phyloP scores from a whole-genome alignment of 371 early-diverging fungal species.

The Rhizopus sp. region DNA sequence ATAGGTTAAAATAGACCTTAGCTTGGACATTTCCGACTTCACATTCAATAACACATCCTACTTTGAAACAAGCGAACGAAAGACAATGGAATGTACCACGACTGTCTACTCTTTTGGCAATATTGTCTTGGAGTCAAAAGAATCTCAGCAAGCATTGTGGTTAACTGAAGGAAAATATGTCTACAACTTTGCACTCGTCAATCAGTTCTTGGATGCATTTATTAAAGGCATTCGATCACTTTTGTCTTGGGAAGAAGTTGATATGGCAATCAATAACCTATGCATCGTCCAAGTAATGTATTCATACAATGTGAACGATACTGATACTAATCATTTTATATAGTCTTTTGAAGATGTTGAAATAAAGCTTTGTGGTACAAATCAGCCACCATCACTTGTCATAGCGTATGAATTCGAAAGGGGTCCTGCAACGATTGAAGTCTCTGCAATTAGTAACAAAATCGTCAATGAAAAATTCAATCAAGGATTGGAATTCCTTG shows the following conservation, averaged over 20 bases:
- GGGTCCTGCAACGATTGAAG: constrained; percentile 34
- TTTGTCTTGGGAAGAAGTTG: constrained; percentile 42
- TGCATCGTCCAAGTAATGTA: constrained; percentile 44
- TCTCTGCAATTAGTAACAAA: constrained; percentile 16
- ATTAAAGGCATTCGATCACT: constrained; percentile 42
- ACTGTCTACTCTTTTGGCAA: constrained; percentile 57
- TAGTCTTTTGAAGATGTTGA: constrained; percentile 46
- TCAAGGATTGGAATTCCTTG: neutral
- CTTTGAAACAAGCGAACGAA: constrained; percentile 42
- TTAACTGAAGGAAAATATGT: constrained; percentile 33
- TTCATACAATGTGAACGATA: neutral
- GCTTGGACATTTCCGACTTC: constrained; percentile 44
- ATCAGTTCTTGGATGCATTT: constrained; percentile 57
- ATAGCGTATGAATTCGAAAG: constrained; percentile 51
- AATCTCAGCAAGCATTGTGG: constrained; percentile 44
- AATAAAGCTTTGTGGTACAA: constrained; percentile 7
- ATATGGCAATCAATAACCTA: constrained; percentile 41
- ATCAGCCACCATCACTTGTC: constrained; percentile 29
- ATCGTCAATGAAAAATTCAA: constrained; percentile 3
- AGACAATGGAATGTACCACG: constrained; percentile 52
- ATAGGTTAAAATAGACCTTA: constrained; percentile 48
- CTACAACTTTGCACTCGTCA: constrained; percentile 48
- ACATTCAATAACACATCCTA: constrained; percentile 39
- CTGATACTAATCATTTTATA: neutral
- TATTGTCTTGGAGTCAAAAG: constrained; percentile 51